Percentiles rank a stretch among this genome's conserved stretches.
Conservation (phyloP, 2,329 filamentous ascomycete genomes). For the Setomelanomma holmii region DNA sequence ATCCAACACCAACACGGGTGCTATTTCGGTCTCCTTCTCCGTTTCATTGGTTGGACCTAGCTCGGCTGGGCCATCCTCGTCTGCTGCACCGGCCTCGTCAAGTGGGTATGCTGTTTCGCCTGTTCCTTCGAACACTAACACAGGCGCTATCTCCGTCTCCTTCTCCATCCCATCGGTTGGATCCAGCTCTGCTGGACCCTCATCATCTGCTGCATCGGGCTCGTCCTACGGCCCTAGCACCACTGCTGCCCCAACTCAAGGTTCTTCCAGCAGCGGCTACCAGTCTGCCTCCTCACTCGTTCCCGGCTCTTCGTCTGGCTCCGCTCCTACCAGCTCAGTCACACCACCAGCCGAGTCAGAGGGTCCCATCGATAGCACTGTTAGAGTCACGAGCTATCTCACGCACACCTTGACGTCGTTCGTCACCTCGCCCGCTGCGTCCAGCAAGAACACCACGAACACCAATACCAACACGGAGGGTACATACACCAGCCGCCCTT, state of each 20-base stretch:
- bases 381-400: constrained; percentile 34
- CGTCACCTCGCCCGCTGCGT: constrained; percentile 17
- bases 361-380: constrained; percentile 24
- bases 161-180: constrained; percentile 1
- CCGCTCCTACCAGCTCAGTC: constrained; percentile 7
- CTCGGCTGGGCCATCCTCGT: background rate
- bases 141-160: background rate
- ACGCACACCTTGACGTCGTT: constrained; percentile 30
- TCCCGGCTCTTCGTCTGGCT: constrained; percentile 4
- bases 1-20: background rate
- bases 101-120: too few species aligned
- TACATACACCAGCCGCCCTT: constrained; percentile 25
- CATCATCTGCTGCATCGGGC: constrained; percentile 4
- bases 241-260: background rate
- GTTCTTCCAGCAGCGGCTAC: background rate
- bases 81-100: too few species aligned
- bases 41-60: constrained; percentile 3
- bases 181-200: background rate
- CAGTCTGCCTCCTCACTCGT: constrained; percentile 5
- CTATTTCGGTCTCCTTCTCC: background rate
- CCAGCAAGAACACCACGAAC: constrained; percentile 15
- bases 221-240: background rate
- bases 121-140: constrained; percentile 1
- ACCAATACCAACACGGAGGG: constrained; percentile 26
- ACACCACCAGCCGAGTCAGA: constrained; percentile 13